These are phyloP conservation scores for Boletellus ananas DNA, from an alignment of 768 basidiomycete species.

Conservation along the genomic window DNA sequence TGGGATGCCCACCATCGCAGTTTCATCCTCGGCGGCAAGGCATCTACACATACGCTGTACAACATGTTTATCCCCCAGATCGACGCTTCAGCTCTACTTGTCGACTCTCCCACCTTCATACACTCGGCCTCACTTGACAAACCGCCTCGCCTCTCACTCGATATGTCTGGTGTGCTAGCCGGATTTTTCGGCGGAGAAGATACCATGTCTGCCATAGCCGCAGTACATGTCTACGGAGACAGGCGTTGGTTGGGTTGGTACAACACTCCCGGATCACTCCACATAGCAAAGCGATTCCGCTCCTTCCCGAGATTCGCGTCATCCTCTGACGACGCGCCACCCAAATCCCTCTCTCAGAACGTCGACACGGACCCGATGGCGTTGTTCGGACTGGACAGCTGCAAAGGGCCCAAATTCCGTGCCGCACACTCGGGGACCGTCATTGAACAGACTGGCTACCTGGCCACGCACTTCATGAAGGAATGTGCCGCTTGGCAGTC, in stretches of 20 bases:
- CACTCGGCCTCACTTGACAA: background rate
- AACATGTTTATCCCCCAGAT: background rate
- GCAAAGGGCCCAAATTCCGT: slow-evolving; percentile 60
- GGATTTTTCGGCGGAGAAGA: slow-evolving; percentile 32
- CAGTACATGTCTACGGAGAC: slow-evolving; percentile 26
- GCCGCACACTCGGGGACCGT: slow-evolving; percentile 62
- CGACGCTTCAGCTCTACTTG: background rate
- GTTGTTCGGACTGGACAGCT: slow-evolving; percentile 14
- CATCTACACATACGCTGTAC: background rate
- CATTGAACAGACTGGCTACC: slow-evolving; percentile 42
- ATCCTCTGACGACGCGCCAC: background rate
- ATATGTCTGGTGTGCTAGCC: slow-evolving; percentile 20
- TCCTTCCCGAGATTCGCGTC: slow-evolving; percentile 10
- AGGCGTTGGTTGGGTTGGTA: slow-evolving; percentile 34
- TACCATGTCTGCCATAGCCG: slow-evolving; percentile 29
- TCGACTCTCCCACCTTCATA: background rate
- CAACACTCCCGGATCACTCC: slow-evolving; percentile 32
- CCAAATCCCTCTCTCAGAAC: background rate
- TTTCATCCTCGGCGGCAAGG: background rate
- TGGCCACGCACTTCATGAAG: slow-evolving; percentile 49
- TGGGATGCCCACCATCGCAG: no score
- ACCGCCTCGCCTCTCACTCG: slow-evolving; percentile 12
- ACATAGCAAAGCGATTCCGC: slow-evolving; percentile 20
- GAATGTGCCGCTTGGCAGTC: slow-evolving; percentile 11
- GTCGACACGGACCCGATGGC: slow-evolving; percentile 18